Evolutionary conservation across 176 grass and related monocot species (phyloP).

Genomic region (Poa pratensis): DNA sequence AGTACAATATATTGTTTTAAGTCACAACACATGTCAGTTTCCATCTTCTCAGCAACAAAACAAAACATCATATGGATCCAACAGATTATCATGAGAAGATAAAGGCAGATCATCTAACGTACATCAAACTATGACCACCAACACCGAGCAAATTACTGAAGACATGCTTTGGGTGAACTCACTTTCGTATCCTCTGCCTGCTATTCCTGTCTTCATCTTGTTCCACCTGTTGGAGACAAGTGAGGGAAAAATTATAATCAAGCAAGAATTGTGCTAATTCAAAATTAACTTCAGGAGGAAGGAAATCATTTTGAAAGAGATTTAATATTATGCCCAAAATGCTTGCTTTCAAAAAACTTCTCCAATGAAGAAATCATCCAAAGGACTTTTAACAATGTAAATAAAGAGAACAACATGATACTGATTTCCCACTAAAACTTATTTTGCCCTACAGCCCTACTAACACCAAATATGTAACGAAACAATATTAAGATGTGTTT

Average conservation of each 20-base stretch:
- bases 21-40: background rate
- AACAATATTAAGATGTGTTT: background rate
- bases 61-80: background rate
- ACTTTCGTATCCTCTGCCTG: conserved; percentile 36
- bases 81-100: background rate
- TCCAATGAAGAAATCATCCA: background rate
- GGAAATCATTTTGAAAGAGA: background rate
- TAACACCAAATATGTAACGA: background rate
- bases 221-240: conserved; percentile 39
- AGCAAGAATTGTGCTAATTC: background rate
- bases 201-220: conserved; percentile 39
- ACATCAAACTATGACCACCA: conserved; percentile 19
- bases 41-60: background rate
- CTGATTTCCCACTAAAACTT: background rate
- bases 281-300: background rate
- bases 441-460: background rate
- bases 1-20: conserved; percentile 2
- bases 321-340: background rate
- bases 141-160: background rate
- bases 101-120: background rate
- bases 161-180: conserved; percentile 1
- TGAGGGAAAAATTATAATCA: background rate
- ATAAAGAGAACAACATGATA: background rate
- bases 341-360: conserved; percentile 10
- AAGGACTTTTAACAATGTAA: background rate